Evolutionary conservation across 495 filamentous ascomycete species (phyloP).

Genomic region (Daldinia loculata): DNA sequence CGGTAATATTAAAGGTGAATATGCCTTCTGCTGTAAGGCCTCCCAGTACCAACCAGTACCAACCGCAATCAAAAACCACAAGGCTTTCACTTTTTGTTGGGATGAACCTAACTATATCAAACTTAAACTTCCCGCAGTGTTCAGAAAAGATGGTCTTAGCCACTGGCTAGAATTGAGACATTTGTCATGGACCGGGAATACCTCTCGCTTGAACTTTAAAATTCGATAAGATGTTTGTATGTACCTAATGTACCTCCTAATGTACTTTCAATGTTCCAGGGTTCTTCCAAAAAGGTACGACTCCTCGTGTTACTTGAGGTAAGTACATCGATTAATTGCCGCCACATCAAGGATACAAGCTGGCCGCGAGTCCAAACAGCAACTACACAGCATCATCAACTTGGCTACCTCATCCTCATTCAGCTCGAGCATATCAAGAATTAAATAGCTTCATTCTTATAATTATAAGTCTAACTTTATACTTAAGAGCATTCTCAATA

Average conservation of each 20-base stretch:
- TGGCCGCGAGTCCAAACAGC: neutral
- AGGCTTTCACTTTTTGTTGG: neutral
- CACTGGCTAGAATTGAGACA: neutral
- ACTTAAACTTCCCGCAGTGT: neutral
- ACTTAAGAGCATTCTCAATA: neutral
- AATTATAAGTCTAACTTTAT: neutral
- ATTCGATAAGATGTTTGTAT: neutral
- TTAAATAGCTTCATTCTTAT: neutral
- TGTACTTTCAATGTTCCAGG: neutral
- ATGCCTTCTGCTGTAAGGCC: neutral
- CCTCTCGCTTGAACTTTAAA: neutral
- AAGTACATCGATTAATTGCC: neutral
- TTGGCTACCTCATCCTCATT: neutral
- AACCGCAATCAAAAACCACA: neutral
- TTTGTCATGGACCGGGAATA: constrained; percentile 17
- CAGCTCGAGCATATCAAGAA: neutral
- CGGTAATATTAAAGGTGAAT: neutral
- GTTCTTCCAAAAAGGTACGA: neutral
- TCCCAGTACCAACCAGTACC: neutral
- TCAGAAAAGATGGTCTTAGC: neutral
- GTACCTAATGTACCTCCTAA: neutral
- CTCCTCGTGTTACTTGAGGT: neutral
- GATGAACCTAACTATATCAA: neutral
- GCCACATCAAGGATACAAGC: neutral
- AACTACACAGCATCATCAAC: neutral